Evolutionary conservation across 371 early-diverging fungal species (phyloP).

Genomic region (Actinomucor elegans): DNA sequence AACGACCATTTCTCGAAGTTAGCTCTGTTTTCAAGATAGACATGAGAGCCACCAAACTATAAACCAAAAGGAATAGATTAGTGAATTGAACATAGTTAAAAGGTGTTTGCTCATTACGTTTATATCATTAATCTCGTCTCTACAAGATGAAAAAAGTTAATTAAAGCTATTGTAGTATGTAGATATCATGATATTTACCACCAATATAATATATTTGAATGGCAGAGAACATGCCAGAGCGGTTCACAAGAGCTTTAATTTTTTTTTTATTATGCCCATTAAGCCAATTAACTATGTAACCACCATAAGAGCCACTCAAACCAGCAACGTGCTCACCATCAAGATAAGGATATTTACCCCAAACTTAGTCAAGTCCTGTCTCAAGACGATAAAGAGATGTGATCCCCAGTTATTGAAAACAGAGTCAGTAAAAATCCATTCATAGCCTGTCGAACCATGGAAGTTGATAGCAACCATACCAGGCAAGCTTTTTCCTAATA

Average conservation of each 20-base stretch:
- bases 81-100: background rate
- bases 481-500: too few species aligned
- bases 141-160: too few species aligned
- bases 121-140: conserved; percentile 79
- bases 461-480: conserved; percentile 77
- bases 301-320: conserved; percentile 84
- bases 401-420: conserved; percentile 81
- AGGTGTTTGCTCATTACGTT: conserved; percentile 57
- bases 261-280: conserved; percentile 53
- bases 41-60: conserved; percentile 73
- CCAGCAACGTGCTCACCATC: conserved; percentile 65
- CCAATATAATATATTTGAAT: conserved; percentile 64
- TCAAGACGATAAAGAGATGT: conserved; percentile 70
- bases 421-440: conserved; percentile 72
- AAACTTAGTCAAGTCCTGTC: conserved; percentile 69
- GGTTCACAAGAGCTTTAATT: conserved; percentile 78
- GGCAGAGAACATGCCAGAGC: conserved; percentile 81
- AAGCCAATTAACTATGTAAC: conserved; percentile 83
- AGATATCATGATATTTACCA: too few species aligned
- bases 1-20: conserved; percentile 74
- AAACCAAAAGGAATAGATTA: background rate
- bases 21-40: conserved; percentile 45
- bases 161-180: too few species aligned
- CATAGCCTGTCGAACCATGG: conserved; percentile 85
- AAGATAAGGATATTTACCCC: conserved; percentile 58